Percentiles rank a stretch among this genome's conserved stretches.
These are phyloP conservation scores for Centrapalus pauciflorus DNA, from an alignment of 129 eudicot species.

Conservation along the genomic window DNA sequence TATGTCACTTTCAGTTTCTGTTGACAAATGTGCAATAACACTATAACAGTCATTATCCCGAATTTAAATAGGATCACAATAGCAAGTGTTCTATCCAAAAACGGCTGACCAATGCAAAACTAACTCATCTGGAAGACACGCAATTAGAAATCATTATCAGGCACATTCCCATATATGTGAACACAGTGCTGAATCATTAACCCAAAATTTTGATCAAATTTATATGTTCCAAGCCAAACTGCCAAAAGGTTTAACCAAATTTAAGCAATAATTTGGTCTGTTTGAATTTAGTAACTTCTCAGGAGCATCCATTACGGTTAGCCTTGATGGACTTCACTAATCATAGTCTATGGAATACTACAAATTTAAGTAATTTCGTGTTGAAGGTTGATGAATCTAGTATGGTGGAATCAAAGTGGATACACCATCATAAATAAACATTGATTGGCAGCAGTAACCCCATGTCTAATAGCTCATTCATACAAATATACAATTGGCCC, in stretches of 20 bases:
- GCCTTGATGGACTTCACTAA: too few relatives aligned
- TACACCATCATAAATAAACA: background rate
- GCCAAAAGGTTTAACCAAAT: background rate
- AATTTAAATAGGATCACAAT: background rate
- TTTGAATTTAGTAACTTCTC: background rate
- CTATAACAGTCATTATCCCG: background rate
- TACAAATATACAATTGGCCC: background rate
- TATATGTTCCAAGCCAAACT: background rate
- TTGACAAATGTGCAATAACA: conserved; percentile 8
- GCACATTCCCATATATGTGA: background rate
- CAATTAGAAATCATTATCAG: background rate
- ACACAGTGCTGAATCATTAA: conserved; percentile 2
- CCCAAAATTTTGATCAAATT: background rate
- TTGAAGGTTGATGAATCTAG: background rate
- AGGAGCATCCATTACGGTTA: too few relatives aligned
- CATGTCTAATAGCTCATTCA: background rate
- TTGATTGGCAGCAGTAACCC: background rate
- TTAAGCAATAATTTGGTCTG: background rate
- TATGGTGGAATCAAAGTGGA: background rate
- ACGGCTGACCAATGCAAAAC: background rate
- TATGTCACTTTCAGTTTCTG: conserved; percentile 93
- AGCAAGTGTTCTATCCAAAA: background rate
- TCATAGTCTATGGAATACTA: background rate
- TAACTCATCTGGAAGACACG: background rate
- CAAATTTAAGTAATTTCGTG: background rate